Evolutionary conservation across 106 monocot species (phyloP).

Genomic region (Apostasia shenzhenica): DNA sequence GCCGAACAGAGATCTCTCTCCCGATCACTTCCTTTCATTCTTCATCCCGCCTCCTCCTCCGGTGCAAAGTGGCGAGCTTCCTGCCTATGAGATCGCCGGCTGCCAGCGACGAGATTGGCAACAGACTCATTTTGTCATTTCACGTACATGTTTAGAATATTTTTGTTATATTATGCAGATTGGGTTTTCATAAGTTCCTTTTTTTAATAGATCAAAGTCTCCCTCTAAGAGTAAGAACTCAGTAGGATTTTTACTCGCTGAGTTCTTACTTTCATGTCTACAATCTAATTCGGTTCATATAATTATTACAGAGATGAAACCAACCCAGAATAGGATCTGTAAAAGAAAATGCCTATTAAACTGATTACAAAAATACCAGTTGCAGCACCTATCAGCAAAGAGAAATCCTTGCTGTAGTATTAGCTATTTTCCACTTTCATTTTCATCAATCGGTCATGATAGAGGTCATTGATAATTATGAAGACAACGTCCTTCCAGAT

Average conservation of each 20-base stretch:
- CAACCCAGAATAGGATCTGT: background rate
- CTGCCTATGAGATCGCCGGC: too few species aligned
- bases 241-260: background rate
- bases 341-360: constrained; percentile 3
- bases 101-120: too few species aligned
- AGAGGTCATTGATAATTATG: background rate
- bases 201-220: background rate
- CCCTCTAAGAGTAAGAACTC: background rate
- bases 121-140: too few species aligned
- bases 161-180: background rate
- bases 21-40: too few species aligned
- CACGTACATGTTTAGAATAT: too few species aligned
- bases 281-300: background rate
- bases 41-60: too few species aligned
- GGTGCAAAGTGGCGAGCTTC: too few species aligned
- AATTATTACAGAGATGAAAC: background rate
- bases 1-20: too few species aligned
- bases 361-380: background rate
- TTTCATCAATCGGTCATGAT: too few species aligned
- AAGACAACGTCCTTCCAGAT: background rate
- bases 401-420: too few species aligned
- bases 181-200: background rate
- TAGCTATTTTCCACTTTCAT: background rate
- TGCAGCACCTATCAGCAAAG: too few species aligned
- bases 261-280: background rate